These are phyloP conservation scores for Zasmidium angulare DNA, from an alignment of 2,329 filamentous ascomycete genomes.

Conservation along the genomic window DNA sequence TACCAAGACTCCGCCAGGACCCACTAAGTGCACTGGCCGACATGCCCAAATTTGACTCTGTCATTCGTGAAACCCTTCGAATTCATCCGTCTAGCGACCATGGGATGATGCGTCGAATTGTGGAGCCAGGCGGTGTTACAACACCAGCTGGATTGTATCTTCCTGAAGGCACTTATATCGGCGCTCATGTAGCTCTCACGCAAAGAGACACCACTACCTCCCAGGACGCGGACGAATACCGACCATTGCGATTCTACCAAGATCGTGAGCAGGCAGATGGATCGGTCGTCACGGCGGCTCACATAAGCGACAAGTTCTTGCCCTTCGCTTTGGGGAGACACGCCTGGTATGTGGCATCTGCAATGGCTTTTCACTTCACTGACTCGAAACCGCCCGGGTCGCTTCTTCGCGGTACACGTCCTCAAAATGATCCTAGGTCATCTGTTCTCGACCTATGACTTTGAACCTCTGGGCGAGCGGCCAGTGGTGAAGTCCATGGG, in stretches of 20 bases:
- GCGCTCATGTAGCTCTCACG: constrained; percentile 16
- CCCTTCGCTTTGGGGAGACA: constrained; percentile 23
- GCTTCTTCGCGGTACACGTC: constrained; percentile 48
- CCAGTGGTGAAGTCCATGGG: constrained; percentile 4
- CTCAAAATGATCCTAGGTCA: constrained; percentile 47
- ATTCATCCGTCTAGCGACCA: constrained; percentile 11
- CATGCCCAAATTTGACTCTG: constrained; percentile 21
- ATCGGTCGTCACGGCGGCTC: constrained; percentile 2
- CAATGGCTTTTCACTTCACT: neutral
- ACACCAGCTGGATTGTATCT: constrained; percentile 23
- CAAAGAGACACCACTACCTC: constrained; percentile 26
- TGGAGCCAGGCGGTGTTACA: constrained; percentile 21
- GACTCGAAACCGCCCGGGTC: constrained; percentile 28
- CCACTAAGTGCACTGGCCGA: neutral
- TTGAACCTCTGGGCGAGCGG: constrained; percentile 8
- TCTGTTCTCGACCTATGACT: constrained; percentile 43
- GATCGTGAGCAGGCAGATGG: neutral
- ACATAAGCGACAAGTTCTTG: constrained; percentile 21
- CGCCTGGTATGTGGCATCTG: constrained; percentile 13
- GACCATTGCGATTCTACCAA: constrained; percentile 24
- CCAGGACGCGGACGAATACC: constrained; percentile 25
- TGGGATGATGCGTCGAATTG: constrained; percentile 21
- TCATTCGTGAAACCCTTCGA: constrained; percentile 30
- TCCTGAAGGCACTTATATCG: constrained; percentile 23
- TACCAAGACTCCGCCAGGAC: neutral